Conservation (phyloP, 1,284 basidiomycete genomes). For the Stereum hirsutum region DNA sequence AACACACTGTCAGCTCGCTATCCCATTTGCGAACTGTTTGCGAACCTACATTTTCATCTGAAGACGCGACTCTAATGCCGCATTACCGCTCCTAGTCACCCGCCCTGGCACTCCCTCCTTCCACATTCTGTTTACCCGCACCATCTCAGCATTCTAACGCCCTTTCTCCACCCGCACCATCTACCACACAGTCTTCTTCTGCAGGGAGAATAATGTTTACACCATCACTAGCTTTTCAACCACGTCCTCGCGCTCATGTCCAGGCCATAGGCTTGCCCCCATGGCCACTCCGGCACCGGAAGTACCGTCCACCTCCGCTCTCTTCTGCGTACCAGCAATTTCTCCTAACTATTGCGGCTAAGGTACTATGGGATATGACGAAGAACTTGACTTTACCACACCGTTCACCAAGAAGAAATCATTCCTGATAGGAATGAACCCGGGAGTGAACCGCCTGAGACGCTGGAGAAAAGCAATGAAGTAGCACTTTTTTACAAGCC, state of each 20-base stretch:
- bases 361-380: too few species aligned
- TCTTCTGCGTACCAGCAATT: constrained; percentile 16
- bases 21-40: constrained; percentile 12
- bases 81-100: constrained; percentile 6
- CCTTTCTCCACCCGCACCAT: constrained; percentile 24
- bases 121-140: too few species aligned
- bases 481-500: too few species aligned
- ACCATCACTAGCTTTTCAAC: constrained; percentile 51
- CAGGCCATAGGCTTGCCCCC: too few species aligned
- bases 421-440: constrained; percentile 68
- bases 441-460: too few species aligned
- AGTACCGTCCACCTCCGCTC: too few species aligned
- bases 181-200: constrained; percentile 31
- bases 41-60: constrained; percentile 66
- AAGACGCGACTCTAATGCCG: constrained; percentile 17
- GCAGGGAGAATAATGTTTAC: constrained; percentile 32
- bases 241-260: constrained; percentile 53
- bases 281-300: constrained; percentile 19
- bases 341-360: constrained; percentile 10
- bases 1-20: constrained; percentile 3
- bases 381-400: constrained; percentile 34
- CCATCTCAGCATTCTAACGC: too few species aligned
- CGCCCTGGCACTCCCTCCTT: neutral
- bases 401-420: constrained; percentile 62
- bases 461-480: too few species aligned